Evolutionary conservation across 2,329 filamentous ascomycete genomes (phyloP), one percentile per base, ranked within the genome.

Genomic region (Cladosporium austrohemisphaericum): DNA sequence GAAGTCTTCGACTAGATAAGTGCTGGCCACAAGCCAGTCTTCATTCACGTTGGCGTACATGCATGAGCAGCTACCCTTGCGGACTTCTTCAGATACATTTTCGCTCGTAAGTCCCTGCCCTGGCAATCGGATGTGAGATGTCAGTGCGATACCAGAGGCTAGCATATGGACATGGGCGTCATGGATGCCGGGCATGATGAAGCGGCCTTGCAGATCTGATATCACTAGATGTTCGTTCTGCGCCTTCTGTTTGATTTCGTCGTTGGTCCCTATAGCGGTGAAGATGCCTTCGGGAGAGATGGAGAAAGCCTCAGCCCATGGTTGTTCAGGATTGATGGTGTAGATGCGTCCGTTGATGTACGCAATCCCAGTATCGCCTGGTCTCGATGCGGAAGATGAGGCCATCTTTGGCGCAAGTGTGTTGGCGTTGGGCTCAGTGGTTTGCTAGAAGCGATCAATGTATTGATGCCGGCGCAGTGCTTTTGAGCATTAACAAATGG

Each of bases 141-240:
- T 58, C 11, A 60, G 56, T 11, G 54, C 55, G 4, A 66, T 51
- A 2, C 62, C 62, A 10, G 62, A 61, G 8, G 54, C 50, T 3
- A 68, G 52, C 3, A 68, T 52, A 46, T 68, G 65, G 50, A 59
- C 61, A 49, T 69, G 66, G 2, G 65, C 65, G 49, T 68, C 66
- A 48, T 69, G 66, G 25, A 69, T 65, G 1, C 66, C 66, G 1
- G 66, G 66, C 66, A 69, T 68, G 7, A 63, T 54, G 37, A 68
- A 68, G 9, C 53, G 50, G n/a, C 53, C 55, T 19, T 56, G 52
- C 1, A 68, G 52, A 38, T 68, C 59, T 23, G 60, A 58, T 4
- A 54, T 46, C 5, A 63, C 53, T 2, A 58, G 32, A 14, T 22
- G 10, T 5, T 37, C 22, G 3, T 49, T 7, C 18, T 52, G 47